Evolutionary conservation across 2,329 filamentous ascomycete genomes (phyloP), one percentile per base, ranked within the genome.

Genomic region (Didymella pomorum): DNA sequence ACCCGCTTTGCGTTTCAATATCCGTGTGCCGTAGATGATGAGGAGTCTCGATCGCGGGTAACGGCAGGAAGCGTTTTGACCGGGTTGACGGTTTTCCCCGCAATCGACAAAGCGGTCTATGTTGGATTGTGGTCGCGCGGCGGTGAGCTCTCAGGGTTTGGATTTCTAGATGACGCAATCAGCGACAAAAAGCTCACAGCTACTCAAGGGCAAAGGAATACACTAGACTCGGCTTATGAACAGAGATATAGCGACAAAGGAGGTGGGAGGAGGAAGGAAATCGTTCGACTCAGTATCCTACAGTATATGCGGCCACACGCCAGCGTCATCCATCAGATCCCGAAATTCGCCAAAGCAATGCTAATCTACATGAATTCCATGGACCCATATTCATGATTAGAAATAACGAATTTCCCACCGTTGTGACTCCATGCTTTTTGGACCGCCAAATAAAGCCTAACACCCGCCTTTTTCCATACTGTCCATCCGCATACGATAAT

Each of bases 401-500:
- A 58, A 60, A 62, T 60, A 58, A 31, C 37, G 35, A 44, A 52
- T 43, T 42, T 35, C 51, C 43, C 53, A 29, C 60, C 58, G 21
- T 50, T 49, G 56, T 58, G 55, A 68, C 65, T 63, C 65, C 65
- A 60, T 68, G 64, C 65, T 68, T 68, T 68, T 68, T 56, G 48
- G 51, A 56, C 50, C 57, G 48, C 37, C 62, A 52, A 63, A 58
- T 69, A 59, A 70, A 69, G 52, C 61, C 29, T 43, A 52, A 52
- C 35, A 52, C 46, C 49, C 41, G 25, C 46, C 54, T 46, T 54
- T 57, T 58, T 37, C 35, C 53, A 29, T 54, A 46, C 41, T 16
- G 25, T 48, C 46, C 56, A 54, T 47, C 53, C 52, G 52, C 53
- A 47, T 60, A 61, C 63, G 55, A 56, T 58, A 29, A 43, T 48